Percentiles rank a stretch among this genome's conserved stretches.
Evolutionary conservation across 495 filamentous ascomycete genomes (phyloP).

Genomic region (Penicillium cataractarum): DNA sequence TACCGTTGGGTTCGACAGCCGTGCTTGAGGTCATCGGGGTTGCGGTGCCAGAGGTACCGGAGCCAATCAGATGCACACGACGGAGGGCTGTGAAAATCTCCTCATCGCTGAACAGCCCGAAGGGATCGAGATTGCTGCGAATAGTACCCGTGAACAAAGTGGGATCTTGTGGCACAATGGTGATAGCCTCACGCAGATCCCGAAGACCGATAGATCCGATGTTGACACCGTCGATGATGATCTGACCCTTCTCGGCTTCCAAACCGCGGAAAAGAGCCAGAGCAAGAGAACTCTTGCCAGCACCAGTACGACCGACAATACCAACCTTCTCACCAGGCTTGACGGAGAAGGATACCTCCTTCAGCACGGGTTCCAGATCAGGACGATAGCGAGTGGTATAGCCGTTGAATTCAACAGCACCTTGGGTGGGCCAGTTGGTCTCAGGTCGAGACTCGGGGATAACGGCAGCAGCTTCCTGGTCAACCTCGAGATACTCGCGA

Average conservation of each 20-base stretch:
- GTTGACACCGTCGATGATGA: constrained; percentile 88
- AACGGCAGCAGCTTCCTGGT: constrained; percentile 84
- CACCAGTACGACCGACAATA: constrained; percentile 94
- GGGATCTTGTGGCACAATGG: constrained; percentile 97
- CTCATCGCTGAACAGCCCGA: constrained; percentile 86
- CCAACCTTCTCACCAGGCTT: constrained; percentile 89
- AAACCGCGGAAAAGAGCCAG: constrained; percentile 96
- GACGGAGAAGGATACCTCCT: constrained; percentile 83
- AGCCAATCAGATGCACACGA: constrained; percentile 86
- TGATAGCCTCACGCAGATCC: constrained; percentile 90
- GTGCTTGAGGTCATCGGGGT: constrained; percentile 48
- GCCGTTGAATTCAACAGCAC: constrained; percentile 80
- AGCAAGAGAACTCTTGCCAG: constrained; percentile 95
- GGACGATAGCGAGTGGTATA: constrained; percentile 89
- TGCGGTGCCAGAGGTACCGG: constrained; percentile 51
- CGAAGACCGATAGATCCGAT: constrained; percentile 86
- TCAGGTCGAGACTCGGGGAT: constrained; percentile 78
- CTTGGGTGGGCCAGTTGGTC: constrained; percentile 81
- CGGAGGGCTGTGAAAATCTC: constrained; percentile 86
- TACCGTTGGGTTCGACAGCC: constrained; percentile 44
- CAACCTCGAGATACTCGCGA: constrained; percentile 94
- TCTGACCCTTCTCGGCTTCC: constrained; percentile 88
- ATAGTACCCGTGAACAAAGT: constrained; percentile 97
- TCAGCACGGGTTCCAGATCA: constrained; percentile 85
- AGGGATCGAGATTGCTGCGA: constrained; percentile 93